Evolutionary conservation across 805 yeast genomes (phyloP).

Genomic region (Wickerhamiella qilinensis): DNA sequence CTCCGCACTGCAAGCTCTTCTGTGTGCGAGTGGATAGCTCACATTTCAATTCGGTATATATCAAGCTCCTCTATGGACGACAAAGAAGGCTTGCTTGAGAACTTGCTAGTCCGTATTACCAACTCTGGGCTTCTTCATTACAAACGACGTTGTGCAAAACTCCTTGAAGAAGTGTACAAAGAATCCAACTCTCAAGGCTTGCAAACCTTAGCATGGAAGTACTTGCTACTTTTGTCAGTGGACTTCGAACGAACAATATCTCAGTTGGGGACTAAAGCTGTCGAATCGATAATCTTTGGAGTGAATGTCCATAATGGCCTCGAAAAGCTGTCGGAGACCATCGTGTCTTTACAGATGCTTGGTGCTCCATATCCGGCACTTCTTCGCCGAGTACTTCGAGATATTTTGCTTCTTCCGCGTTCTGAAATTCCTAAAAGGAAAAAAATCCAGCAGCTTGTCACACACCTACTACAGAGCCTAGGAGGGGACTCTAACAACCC

Average conservation of each 20-base stretch:
- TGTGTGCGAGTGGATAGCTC: conserved; percentile 6
- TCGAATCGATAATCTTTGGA: conserved; percentile 1
- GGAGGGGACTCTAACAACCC: not conserved
- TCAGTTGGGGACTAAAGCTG: not conserved
- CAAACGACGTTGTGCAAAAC: conserved; percentile 5
- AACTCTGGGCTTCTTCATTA: conserved; percentile 4
- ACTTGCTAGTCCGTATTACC: not conserved
- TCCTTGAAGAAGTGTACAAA: not conserved
- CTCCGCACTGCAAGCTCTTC: conserved; percentile 1
- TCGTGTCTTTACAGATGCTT: not conserved
- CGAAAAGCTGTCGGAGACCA: not conserved
- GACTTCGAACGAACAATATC: conserved; percentile 3
- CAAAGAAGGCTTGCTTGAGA: not conserved
- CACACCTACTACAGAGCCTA: conserved; percentile 1
- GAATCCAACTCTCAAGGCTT: not conserved
- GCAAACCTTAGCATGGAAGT: conserved; percentile 3
- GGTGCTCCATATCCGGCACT: not conserved
- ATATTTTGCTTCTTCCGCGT: not conserved
- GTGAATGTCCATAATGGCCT: not conserved
- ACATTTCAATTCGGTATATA: conserved; percentile 1
- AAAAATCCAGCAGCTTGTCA: conserved; percentile 3
- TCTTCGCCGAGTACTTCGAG: conserved; percentile 1
- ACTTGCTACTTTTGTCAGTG: conserved; percentile 1
- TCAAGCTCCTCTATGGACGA: conserved; percentile 1
- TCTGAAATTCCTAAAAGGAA: not conserved